Conservation (phyloP, 768 basidiomycete genomes). For the Termitomyces sp. region DNA sequence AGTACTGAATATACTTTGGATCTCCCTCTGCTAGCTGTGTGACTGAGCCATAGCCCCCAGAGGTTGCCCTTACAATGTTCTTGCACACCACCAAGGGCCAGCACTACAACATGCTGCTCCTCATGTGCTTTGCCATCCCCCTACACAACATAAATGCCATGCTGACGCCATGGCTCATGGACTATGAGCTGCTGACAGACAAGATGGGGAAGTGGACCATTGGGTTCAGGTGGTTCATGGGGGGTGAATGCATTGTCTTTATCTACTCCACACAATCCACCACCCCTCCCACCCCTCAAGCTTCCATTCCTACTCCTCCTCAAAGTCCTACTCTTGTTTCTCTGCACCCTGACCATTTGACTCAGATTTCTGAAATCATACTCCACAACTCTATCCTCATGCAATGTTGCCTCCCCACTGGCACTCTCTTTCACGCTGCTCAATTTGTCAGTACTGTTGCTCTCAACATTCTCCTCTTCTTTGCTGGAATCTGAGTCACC, state of each 20-base stretch:
- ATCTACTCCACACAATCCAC: not conserved
- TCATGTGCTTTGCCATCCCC: conserved; percentile 55
- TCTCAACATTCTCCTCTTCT: conserved; percentile 25
- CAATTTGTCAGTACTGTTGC: conserved; percentile 13
- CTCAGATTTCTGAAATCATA: conserved; percentile 9
- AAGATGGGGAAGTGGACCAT: conserved; percentile 69
- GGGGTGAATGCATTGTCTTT: conserved; percentile 47
- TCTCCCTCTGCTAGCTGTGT: no score
- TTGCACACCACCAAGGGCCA: conserved; percentile 90
- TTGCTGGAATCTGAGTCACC: conserved; percentile 54
- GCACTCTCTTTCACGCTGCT: conserved; percentile 19
- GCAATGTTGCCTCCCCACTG: conserved; percentile 27
- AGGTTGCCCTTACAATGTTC: no score
- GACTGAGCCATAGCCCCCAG: no score
- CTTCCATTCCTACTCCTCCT: not conserved
- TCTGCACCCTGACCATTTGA: not conserved
- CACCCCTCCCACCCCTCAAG: not conserved
- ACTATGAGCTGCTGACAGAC: conserved; percentile 80
- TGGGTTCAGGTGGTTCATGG: conserved; percentile 91
- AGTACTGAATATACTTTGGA: no score
- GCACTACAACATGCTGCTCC: conserved; percentile 76
- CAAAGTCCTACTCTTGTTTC: no score
- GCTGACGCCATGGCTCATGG: conserved; percentile 54
- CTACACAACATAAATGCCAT: not conserved
- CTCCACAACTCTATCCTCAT: conserved; percentile 19